Evolutionary conservation across 108 stramenopile genomes (phyloP).

Genomic region (Aurantiochytrium sp.): DNA sequence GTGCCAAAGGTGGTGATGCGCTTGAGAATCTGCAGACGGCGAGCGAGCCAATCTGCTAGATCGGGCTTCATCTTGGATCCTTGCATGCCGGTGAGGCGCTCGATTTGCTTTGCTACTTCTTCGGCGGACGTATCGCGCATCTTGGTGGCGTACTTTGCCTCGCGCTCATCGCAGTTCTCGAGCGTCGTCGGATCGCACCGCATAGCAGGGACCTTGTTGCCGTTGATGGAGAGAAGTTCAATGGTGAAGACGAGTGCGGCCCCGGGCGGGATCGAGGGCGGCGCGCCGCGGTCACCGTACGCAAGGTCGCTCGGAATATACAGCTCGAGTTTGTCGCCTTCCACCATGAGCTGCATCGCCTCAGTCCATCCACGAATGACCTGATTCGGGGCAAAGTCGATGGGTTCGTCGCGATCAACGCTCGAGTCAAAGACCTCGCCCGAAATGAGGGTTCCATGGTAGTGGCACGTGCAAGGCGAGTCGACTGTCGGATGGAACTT

Average conservation of each 20-base stretch:
- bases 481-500: constrained; percentile 55
- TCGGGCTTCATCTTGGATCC: constrained; percentile 6
- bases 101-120: not conserved
- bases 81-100: not conserved
- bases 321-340: constrained; percentile 13
- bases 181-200: not conserved
- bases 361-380: constrained; percentile 72
- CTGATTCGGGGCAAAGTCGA: constrained; percentile 80
- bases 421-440: constrained; percentile 75
- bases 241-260: constrained; percentile 27
- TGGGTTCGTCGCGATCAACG: constrained; percentile 72
- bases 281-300: constrained; percentile 36
- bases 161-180: not conserved
- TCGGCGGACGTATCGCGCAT: not conserved
- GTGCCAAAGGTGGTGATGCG: not conserved
- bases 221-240: constrained; percentile 9
- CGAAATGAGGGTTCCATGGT: constrained; percentile 74
- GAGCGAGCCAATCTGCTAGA: not conserved
- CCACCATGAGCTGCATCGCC: constrained; percentile 37
- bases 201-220: not conserved
- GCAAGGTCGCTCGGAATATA: constrained; percentile 21
- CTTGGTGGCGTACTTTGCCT: not conserved
- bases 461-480: constrained; percentile 74
- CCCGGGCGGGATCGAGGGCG: constrained; percentile 24
- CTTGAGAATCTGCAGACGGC: not conserved